These are phyloP conservation scores for Diversispora epigaea DNA, from an alignment of 192 early-diverging fungal genomes.

Conservation along the genomic window DNA sequence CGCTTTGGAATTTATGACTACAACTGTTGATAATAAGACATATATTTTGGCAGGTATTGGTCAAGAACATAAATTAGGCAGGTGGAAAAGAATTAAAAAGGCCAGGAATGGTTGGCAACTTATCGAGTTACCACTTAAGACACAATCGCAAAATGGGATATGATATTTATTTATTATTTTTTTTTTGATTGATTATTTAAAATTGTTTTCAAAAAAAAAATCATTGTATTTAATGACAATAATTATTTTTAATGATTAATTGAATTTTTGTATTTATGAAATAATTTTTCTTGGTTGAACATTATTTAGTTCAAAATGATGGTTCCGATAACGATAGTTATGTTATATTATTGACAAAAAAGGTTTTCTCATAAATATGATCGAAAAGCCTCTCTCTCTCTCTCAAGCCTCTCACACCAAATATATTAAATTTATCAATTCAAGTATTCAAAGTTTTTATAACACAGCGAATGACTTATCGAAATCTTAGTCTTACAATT, in stretches of 20 bases:
- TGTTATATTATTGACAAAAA: too few species aligned
- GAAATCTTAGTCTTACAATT: neutral
- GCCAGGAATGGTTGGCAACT: slow-evolving; percentile 74
- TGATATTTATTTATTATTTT: neutral
- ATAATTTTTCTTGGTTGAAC: too few species aligned
- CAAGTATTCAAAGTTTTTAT: neutral
- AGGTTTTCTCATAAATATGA: too few species aligned
- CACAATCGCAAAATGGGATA: neutral
- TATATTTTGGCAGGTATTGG: slow-evolving; percentile 73
- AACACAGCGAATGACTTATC: slow-evolving; percentile 32
- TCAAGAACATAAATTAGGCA: slow-evolving; percentile 86
- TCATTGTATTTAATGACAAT: neutral
- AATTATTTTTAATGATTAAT: too few species aligned
- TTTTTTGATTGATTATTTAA: neutral
- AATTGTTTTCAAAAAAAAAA: neutral
- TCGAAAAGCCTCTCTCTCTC: too few species aligned
- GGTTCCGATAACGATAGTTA: too few species aligned
- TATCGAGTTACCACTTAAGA: slow-evolving; percentile 57
- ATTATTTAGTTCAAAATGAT: too few species aligned
- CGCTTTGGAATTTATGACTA: slow-evolving; percentile 38
- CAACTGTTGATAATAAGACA: slow-evolving; percentile 43
- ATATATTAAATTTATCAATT: neutral
- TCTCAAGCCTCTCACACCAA: too few species aligned
- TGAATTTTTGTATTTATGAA: too few species aligned
- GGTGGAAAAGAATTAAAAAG: slow-evolving; percentile 82